Evolutionary conservation across 1,284 basidiomycete species (phyloP).

Genomic region (Ceratobasidium sp.): DNA sequence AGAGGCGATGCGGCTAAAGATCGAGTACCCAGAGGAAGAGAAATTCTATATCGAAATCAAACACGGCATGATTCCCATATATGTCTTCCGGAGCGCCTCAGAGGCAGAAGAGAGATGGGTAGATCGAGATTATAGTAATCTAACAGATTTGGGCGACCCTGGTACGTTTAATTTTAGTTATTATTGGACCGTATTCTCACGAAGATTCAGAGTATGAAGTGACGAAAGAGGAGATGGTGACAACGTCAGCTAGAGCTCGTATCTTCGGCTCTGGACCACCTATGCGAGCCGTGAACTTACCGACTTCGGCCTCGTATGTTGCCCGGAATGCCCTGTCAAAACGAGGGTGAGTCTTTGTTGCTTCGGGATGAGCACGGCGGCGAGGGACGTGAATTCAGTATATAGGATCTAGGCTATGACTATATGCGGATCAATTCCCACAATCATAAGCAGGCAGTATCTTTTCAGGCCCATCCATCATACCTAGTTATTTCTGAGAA

Average conservation of each 20-base stretch:
- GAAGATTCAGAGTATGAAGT: background rate
- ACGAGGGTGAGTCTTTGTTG: no score
- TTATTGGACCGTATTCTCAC: background rate
- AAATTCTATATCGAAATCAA: constrained; percentile 6
- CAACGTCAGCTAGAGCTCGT: background rate
- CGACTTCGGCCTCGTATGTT: background rate
- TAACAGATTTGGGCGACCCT: constrained; percentile 5
- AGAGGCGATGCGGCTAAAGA: background rate
- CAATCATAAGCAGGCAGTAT: no score
- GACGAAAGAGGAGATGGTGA: background rate
- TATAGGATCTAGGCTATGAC: no score
- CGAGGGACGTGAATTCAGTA: no score
- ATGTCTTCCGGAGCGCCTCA: constrained; percentile 4
- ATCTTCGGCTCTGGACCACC: background rate
- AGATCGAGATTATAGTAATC: background rate
- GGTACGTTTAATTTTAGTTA: background rate
- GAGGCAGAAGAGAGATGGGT: background rate
- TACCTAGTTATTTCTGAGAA: no score
- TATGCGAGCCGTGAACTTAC: background rate
- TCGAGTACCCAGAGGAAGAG: background rate
- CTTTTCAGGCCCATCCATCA: no score
- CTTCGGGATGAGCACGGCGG: no score
- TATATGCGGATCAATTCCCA: no score
- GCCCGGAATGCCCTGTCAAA: background rate
- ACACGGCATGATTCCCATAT: background rate